These are phyloP conservation scores for Aaosphaeria arxii DNA, from an alignment of 2,329 filamentous ascomycete species.

Conservation along the genomic window DNA sequence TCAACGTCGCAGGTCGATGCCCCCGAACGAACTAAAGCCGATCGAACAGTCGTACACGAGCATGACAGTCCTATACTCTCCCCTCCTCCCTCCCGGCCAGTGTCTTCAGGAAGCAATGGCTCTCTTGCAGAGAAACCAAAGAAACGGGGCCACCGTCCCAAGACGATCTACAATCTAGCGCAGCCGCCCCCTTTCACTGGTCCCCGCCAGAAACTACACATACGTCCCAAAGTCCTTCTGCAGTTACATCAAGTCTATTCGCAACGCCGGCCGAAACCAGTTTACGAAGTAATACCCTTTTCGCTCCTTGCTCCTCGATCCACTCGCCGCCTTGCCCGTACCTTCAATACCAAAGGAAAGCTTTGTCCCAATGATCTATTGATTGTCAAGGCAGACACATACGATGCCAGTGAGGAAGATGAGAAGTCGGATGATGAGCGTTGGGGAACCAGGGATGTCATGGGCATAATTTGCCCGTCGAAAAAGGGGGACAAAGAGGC, in stretches of 20 bases:
- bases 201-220: slow-evolving; percentile 60
- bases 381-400: slow-evolving; percentile 68
- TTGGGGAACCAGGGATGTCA: slow-evolving; percentile 52
- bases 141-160: slow-evolving; percentile 51
- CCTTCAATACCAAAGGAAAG: slow-evolving; percentile 62
- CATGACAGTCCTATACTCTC: slow-evolving; percentile 4
- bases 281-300: slow-evolving; percentile 71
- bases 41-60: slow-evolving; percentile 1
- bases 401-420: slow-evolving; percentile 44
- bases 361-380: slow-evolving; percentile 69
- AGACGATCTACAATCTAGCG: slow-evolving; percentile 65
- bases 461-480: slow-evolving; percentile 65
- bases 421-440: slow-evolving; percentile 48
- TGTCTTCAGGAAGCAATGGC: slow-evolving; percentile 33
- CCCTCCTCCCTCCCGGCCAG: slow-evolving; percentile 29
- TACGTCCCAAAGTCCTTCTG: slow-evolving; percentile 66
- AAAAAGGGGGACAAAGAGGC: slow-evolving; percentile 54
- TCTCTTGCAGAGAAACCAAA: slow-evolving; percentile 37
- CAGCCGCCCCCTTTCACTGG: slow-evolving; percentile 61
- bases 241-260: slow-evolving; percentile 67
- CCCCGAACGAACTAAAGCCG: slow-evolving; percentile 5
- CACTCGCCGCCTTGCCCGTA: slow-evolving; percentile 53
- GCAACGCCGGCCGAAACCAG: slow-evolving; percentile 61
- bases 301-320: slow-evolving; percentile 54
- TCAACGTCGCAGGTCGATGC: not conserved